Percentiles rank a stretch among this genome's conserved stretches.
phyloP scores from a whole-genome alignment of 768 basidiomycete species.

The Asterophora lycoperdoides region DNA sequence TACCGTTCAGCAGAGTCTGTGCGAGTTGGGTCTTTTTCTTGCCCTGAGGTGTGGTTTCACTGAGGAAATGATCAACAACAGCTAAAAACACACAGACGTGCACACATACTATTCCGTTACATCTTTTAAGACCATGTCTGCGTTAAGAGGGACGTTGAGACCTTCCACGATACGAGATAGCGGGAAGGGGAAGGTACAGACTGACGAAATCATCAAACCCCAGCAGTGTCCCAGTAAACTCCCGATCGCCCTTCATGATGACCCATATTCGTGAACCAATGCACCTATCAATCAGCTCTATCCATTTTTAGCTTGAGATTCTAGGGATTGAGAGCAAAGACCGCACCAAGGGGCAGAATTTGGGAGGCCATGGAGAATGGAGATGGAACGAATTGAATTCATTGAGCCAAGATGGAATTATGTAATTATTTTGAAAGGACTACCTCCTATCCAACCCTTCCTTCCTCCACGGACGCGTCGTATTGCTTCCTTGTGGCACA shows the following conservation, averaged over 20 bases:
- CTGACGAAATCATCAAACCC: constrained; percentile 99
- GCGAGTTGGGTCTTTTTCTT: constrained; percentile 76
- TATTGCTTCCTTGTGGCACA: too few species aligned
- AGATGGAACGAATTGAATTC: background rate
- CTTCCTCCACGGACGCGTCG: too few species aligned
- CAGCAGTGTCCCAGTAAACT: constrained; percentile 91
- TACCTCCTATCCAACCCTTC: too few species aligned
- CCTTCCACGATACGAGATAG: background rate
- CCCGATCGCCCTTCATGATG: constrained; percentile 95
- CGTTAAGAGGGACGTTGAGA: background rate
- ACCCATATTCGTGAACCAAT: constrained; percentile 98
- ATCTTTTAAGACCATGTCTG: constrained; percentile 94
- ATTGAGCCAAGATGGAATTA: too few species aligned
- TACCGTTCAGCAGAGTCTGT: constrained; percentile 89
- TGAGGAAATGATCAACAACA: constrained; percentile 23
- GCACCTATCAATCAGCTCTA: constrained; percentile 95
- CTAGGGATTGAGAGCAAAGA: background rate
- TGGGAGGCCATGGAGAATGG: constrained; percentile 73
- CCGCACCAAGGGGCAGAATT: constrained; percentile 83
- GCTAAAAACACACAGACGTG: background rate
- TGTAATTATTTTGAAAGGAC: too few species aligned
- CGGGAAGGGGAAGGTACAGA: constrained; percentile 45
- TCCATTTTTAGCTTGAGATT: background rate
- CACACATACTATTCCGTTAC: constrained; percentile 88
- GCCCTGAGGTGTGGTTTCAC: constrained; percentile 83